Evolutionary conservation across 371 early-diverging fungal genomes (phyloP).

Genomic region (Mortierella sp.): DNA sequence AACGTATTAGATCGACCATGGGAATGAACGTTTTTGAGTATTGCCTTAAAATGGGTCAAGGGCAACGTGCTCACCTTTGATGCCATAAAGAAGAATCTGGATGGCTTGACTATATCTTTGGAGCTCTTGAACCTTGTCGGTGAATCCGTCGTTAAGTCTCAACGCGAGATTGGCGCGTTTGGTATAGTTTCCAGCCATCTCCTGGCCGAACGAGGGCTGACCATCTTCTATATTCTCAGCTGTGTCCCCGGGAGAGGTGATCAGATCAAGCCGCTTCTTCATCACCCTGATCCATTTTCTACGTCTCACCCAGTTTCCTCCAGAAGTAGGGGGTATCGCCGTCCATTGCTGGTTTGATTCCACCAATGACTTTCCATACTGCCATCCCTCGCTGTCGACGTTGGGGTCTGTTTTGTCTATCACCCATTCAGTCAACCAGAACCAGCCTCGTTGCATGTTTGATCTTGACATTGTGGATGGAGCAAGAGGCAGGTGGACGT

Average conservation of each 20-base stretch:
- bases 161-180: conserved; percentile 51
- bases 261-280: conserved; percentile 70
- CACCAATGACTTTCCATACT: conserved; percentile 71
- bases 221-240: neutral
- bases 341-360: conserved; percentile 67
- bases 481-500: conserved; percentile 62
- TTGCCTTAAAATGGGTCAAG: neutral
- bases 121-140: conserved; percentile 52
- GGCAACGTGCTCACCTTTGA: conserved; percentile 67
- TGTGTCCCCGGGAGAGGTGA: conserved; percentile 1
- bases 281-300: conserved; percentile 83
- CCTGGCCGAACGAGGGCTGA: conserved; percentile 10
- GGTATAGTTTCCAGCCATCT: conserved; percentile 55
- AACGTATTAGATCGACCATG: neutral
- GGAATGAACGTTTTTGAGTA: neutral
- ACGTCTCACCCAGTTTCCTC: conserved; percentile 76
- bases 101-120: conserved; percentile 68
- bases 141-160: conserved; percentile 36
- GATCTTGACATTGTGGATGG: conserved; percentile 33
- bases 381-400: conserved; percentile 76
- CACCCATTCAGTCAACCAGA: conserved; percentile 88
- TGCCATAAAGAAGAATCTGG: conserved; percentile 66
- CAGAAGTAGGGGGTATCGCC: conserved; percentile 61
- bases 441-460: conserved; percentile 65
- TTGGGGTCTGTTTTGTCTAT: conserved; percentile 74